phyloP scores from a whole-genome alignment of 192 early-diverging fungal species.

The Ambispora gerdemannii region DNA sequence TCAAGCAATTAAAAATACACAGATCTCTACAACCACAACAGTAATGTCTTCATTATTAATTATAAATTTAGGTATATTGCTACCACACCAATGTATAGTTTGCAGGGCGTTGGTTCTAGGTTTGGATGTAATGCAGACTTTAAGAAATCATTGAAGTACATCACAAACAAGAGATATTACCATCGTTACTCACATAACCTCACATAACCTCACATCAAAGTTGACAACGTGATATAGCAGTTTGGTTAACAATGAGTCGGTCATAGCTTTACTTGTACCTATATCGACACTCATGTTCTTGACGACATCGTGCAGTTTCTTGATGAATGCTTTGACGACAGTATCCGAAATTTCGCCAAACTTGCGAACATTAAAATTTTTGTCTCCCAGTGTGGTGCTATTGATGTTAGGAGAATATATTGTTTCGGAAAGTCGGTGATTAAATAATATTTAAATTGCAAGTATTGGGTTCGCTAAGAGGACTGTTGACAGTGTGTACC shows the following conservation, averaged over 20 bases:
- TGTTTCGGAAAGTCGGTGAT: too few species aligned
- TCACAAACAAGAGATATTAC: slow-evolving; percentile 4
- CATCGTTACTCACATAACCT: slow-evolving; percentile 2
- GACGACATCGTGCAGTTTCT: slow-evolving; percentile 13
- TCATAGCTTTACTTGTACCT: slow-evolving; percentile 3
- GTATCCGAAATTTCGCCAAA: too few species aligned
- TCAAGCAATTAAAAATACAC: neutral
- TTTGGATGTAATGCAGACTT: slow-evolving; percentile 9
- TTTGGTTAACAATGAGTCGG: slow-evolving; percentile 5
- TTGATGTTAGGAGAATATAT: too few species aligned
- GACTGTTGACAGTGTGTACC: too few species aligned
- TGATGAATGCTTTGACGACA: neutral
- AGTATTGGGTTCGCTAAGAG: too few species aligned
- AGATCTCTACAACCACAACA: neutral
- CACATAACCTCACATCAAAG: neutral
- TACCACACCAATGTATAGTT: neutral
- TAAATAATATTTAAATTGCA: too few species aligned
- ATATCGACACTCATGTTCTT: neutral
- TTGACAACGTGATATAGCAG: neutral
- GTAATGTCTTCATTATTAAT: neutral
- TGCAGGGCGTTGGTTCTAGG: neutral
- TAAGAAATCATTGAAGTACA: slow-evolving; percentile 1
- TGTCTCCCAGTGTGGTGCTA: too few species aligned
- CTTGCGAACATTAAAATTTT: too few species aligned
- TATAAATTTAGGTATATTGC: neutral